Percentiles rank a stretch among this genome's conserved stretches.
phyloP scores from a whole-genome alignment of 371 early-diverging fungal genomes.

The Smittium mucronatum region DNA sequence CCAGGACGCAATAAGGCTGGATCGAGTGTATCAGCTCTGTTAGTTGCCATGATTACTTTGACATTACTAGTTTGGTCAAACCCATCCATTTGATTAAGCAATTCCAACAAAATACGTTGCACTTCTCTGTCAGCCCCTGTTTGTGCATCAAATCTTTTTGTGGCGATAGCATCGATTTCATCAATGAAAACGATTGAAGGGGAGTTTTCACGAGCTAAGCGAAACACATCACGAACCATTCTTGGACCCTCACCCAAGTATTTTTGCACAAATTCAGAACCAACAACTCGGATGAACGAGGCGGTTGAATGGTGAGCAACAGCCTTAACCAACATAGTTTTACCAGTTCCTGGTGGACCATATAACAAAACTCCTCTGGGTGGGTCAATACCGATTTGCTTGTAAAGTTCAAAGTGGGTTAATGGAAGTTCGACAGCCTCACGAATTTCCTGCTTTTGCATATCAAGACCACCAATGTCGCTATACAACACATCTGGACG shows the following conservation, averaged over 20 bases:
- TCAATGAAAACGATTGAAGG: constrained; percentile 99
- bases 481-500: constrained; percentile 93
- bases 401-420: constrained; percentile 98
- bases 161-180: constrained; percentile 99
- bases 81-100: constrained; percentile 99
- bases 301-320: constrained; percentile 99
- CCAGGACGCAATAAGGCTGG: constrained; percentile 98
- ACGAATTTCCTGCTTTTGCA: constrained; percentile 99
- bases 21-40: constrained; percentile 98
- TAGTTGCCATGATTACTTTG: constrained; percentile 99
- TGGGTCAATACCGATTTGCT: constrained; percentile 99
- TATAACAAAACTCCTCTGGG: constrained; percentile 98
- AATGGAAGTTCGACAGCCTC: constrained; percentile 99
- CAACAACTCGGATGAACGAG: constrained; percentile 97
- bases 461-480: constrained; percentile 98
- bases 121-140: constrained; percentile 99
- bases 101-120: constrained; percentile 96
- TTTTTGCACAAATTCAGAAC: constrained; percentile 99
- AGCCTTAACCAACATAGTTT: constrained; percentile 99
- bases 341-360: constrained; percentile 96
- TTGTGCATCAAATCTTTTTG: constrained; percentile 99
- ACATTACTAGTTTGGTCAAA: constrained; percentile 98
- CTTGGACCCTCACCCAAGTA: constrained; percentile 99
- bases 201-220: constrained; percentile 95
- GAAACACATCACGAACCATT: constrained; percentile 99